Evolutionary conservation across 1,284 basidiomycete genomes (phyloP).

Genomic region (Wolfiporia cocos): DNA sequence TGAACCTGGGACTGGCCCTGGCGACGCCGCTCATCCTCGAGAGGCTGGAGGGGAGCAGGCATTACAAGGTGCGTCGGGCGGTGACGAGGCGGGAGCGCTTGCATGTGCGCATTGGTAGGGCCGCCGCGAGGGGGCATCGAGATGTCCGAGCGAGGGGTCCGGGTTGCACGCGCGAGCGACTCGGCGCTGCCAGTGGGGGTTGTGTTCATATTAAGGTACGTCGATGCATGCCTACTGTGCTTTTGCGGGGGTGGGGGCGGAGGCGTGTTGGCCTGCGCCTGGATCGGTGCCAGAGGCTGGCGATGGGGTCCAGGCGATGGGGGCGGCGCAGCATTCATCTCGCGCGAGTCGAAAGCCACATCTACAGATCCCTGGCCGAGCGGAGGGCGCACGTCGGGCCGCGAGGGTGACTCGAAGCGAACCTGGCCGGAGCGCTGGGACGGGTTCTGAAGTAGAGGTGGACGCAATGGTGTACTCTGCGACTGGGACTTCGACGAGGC

Average conservation of each 20-base stretch:
- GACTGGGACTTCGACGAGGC: background rate
- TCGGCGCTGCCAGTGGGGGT: background rate
- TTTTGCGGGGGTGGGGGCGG: background rate
- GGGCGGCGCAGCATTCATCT: background rate
- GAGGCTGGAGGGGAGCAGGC: slow-evolving; percentile 46
- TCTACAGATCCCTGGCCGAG: background rate
- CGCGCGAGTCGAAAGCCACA: background rate
- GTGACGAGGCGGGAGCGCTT: slow-evolving; percentile 33
- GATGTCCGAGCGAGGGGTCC: slow-evolving; percentile 20
- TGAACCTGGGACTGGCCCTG: slow-evolving; percentile 2
- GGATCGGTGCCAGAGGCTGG: background rate
- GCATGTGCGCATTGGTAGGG: slow-evolving; percentile 10
- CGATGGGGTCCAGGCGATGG: background rate
- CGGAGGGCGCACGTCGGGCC: background rate
- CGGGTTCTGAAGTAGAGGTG: slow-evolving; percentile 1
- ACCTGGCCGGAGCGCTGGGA: slow-evolving; percentile 2
- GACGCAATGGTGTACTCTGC: background rate
- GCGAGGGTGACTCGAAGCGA: background rate
- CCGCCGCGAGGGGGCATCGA: slow-evolving; percentile 19
- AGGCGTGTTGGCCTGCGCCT: background rate
- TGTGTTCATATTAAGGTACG: background rate
- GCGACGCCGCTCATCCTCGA: slow-evolving; percentile 14
- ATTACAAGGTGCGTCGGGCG: slow-evolving; percentile 60
- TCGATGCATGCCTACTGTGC: background rate
- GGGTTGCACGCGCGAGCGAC: background rate